These are phyloP conservation scores for Cynanchum wilfordii DNA, from an alignment of 257 asterid genomes.

Conservation along the genomic window DNA sequence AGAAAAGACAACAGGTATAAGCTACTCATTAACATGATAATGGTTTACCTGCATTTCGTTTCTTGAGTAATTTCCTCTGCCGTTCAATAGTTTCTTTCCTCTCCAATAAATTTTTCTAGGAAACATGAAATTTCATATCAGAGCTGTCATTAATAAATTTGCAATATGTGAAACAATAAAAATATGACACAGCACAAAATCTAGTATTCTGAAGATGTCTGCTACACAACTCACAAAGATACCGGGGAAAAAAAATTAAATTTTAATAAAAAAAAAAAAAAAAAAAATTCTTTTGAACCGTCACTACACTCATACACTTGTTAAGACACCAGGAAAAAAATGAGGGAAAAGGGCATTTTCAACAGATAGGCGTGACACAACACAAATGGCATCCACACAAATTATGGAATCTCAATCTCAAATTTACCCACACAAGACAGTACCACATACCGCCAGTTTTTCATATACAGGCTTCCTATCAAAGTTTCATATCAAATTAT, in stretches of 20 bases:
- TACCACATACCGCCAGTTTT: background rate
- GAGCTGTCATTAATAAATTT: background rate
- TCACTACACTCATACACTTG: background rate
- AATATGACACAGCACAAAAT: constrained; percentile 4
- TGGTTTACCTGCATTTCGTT: constrained; percentile 68
- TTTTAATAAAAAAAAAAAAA: no score
- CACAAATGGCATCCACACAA: background rate
- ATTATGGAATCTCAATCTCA: background rate
- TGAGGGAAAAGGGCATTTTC: no score
- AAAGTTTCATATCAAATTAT: background rate
- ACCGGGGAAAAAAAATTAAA: no score
- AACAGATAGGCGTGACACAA: background rate
- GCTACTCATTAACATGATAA: background rate
- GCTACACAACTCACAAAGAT: background rate
- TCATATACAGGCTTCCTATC: background rate
- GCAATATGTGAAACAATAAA: background rate
- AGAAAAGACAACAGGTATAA: background rate
- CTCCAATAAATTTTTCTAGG: constrained; percentile 74
- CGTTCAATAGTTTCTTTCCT: constrained; percentile 89
- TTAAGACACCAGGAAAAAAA: background rate
- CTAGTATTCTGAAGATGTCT: background rate
- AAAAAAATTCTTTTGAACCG: background rate
- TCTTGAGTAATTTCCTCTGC: constrained; percentile 84
- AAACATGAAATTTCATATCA: constrained; percentile 9
- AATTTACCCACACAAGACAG: background rate